phyloP scores from a whole-genome alignment of 2,329 filamentous ascomycete genomes.

The Fusarium lyarnte region DNA sequence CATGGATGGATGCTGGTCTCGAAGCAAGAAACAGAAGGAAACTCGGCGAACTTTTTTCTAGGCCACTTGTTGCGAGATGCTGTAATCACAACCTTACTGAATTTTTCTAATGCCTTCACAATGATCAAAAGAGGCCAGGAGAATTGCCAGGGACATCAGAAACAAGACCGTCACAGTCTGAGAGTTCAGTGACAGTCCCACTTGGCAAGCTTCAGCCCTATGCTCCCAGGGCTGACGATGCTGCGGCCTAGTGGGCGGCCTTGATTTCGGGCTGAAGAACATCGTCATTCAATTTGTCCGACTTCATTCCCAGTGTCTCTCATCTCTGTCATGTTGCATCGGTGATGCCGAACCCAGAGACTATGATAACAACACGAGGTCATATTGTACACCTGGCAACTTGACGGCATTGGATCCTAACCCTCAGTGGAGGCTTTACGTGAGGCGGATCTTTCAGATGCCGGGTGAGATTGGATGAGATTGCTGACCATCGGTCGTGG shows the following conservation, averaged over 20 bases:
- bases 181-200: slow-evolving; percentile 24
- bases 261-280: slow-evolving; percentile 2
- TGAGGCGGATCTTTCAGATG: slow-evolving; percentile 21
- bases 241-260: slow-evolving; percentile 24
- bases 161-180: slow-evolving; percentile 1
- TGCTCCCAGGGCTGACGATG: slow-evolving; percentile 23
- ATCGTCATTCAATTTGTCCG: neutral
- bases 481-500: slow-evolving; percentile 30
- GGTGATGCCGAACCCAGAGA: slow-evolving; percentile 4
- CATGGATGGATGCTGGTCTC: neutral
- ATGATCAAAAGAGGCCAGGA: neutral
- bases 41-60: neutral
- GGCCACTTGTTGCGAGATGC: neutral
- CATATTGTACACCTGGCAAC: neutral
- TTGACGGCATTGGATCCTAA: neutral
- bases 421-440: slow-evolving; percentile 18
- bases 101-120: neutral
- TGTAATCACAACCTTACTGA: no score
- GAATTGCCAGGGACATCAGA: neutral
- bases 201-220: slow-evolving; percentile 38
- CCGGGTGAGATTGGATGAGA: slow-evolving; percentile 30
- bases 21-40: neutral
- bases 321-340: slow-evolving; percentile 1
- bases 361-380: neutral
- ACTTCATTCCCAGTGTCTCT: neutral